Conservation (phyloP, 805 yeast species). For the Wickerhamomyces kurtzmanii region DNA sequence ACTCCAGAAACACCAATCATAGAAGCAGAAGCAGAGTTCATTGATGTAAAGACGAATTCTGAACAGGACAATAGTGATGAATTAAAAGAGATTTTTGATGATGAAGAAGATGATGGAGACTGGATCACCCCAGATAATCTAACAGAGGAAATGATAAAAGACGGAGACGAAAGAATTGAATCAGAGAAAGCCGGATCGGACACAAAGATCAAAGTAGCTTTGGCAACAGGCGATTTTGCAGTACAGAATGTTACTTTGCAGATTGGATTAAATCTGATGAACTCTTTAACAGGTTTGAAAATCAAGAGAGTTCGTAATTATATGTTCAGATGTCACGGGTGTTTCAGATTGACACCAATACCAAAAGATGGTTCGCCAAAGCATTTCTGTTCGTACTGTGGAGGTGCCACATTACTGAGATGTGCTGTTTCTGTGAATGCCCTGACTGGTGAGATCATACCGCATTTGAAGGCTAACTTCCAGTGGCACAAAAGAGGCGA, state of each 20-base stretch:
- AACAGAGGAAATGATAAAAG: constrained; percentile 57
- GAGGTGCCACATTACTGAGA: constrained; percentile 83
- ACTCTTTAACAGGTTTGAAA: constrained; percentile 72
- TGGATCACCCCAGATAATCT: constrained; percentile 94
- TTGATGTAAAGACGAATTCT: not conserved
- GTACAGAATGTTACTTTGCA: constrained; percentile 93
- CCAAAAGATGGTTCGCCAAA: constrained; percentile 67
- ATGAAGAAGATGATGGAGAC: constrained; percentile 68
- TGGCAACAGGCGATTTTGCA: constrained; percentile 95
- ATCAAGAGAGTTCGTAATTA: constrained; percentile 81
- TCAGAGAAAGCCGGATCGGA: constrained; percentile 21
- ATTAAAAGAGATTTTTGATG: constrained; percentile 28
- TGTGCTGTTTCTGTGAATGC: constrained; percentile 84
- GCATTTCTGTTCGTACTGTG: constrained; percentile 94
- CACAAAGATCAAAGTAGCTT: constrained; percentile 58
- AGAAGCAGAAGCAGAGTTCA: constrained; percentile 1
- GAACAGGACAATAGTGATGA: constrained; percentile 7
- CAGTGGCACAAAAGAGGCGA: constrained; percentile 92
- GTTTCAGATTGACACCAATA: constrained; percentile 75
- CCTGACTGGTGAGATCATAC: constrained; percentile 70
- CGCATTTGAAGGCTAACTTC: constrained; percentile 84
- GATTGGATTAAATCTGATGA: constrained; percentile 80
- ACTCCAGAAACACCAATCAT: constrained; percentile 1
- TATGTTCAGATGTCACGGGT: constrained; percentile 96
- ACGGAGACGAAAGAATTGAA: constrained; percentile 51